Evolutionary conservation across 2,329 filamentous ascomycete genomes (phyloP), one percentile per base, ranked within the genome.

Genomic region (Epichloe scottii): DNA sequence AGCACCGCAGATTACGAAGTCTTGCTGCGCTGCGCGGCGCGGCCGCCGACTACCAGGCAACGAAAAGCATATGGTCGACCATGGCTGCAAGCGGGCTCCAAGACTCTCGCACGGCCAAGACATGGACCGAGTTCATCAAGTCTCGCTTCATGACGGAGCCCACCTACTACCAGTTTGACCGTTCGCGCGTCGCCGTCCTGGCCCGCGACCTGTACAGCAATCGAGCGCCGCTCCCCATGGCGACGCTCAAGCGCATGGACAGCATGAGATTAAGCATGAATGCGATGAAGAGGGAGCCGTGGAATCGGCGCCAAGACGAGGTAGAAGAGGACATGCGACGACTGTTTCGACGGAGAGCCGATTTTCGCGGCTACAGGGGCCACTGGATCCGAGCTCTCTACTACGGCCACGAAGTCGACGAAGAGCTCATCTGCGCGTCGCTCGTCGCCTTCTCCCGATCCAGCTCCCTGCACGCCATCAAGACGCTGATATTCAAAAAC

Each of bases 21-120:
- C 2, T 62, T 75, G 14, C 55, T 79, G 35, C 66, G 75, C 17
- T 73, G 67, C 50, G 74, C 75, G 76, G 72, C 4, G 71, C 74
- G 15, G 65, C 68, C 8, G 62, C 66, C 3, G 68, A 76, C 48
- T 55, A 64, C 0, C 37, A 51, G 0, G 61, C 62, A 8, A 67
- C 63, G 6, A 66, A 66, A 49, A 51, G 50, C 21, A 56, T 74
- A 41, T 74, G 68, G 67, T 43, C 59, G 2, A 49, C 64, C 47
- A 65, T 71, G 55, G 52, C 57, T 8, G 17, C 49, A 14, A 50
- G 55, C 15, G 57, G 59, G 4, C 26, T 68, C 46, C 61, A 59
- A 51, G 44, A 55, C 1, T 62, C 60, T 53, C 63, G 69, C 26
- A 64, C 62, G 2, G 59, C 63, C 2, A 55, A 58, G 19, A 61